A percentile compares a stretch with the other conserved stretches of the same genome.
Conservation (phyloP, 345 rosid genomes). For the Ceriops decandra region DNA sequence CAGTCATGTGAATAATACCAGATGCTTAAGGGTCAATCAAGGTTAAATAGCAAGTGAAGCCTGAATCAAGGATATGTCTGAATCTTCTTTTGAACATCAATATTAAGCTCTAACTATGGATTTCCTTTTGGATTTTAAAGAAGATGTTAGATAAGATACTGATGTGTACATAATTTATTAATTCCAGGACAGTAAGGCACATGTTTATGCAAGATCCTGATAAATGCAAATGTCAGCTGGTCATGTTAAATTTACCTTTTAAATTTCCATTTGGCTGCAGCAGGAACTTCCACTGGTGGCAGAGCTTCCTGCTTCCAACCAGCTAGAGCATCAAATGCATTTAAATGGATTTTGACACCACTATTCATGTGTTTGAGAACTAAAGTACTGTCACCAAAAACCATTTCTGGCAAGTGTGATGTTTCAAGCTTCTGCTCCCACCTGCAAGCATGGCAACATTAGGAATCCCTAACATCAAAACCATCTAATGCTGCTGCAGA, state of each 20-base stretch:
- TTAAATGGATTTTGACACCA: slow-evolving; percentile 61
- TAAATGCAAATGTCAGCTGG: neutral
- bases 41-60: too few relatives aligned
- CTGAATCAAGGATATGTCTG: too few relatives aligned
- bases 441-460: slow-evolving; percentile 37
- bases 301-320: slow-evolving; percentile 85
- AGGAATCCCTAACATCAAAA: neutral
- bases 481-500: neutral
- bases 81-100: too few relatives aligned
- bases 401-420: slow-evolving; percentile 86
- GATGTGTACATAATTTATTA: too few relatives aligned
- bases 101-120: too few relatives aligned
- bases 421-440: slow-evolving; percentile 83
- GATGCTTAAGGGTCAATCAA: too few relatives aligned
- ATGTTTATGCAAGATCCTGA: neutral
- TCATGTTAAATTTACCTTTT: slow-evolving; percentile 49
- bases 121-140: too few relatives aligned
- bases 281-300: slow-evolving; percentile 96
- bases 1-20: neutral
- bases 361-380: slow-evolving; percentile 55
- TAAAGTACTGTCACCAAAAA: slow-evolving; percentile 76
- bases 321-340: slow-evolving; percentile 78
- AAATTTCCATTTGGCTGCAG: slow-evolving; percentile 89
- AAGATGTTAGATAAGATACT: too few relatives aligned
- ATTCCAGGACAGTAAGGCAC: neutral